Base-by-base conservation (phyloP, 1,139 yeast species). In the Sporopachydermia cereana region DNA sequence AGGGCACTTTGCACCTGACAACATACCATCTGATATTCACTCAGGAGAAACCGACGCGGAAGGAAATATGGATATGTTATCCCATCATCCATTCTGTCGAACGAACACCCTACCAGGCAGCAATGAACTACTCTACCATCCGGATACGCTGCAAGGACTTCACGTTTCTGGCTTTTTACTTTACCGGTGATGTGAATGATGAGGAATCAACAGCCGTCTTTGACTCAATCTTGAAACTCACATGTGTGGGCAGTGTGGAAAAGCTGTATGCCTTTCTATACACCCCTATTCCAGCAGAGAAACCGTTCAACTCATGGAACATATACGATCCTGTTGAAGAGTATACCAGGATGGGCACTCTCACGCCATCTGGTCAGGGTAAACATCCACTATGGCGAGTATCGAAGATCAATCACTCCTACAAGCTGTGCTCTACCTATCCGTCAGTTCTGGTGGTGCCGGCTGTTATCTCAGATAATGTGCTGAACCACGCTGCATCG, bases 31-130 rank as follows among this genome's bases (percentile, higher is more conserved):
- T 91, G 57, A 91, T 91, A 22, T 89, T 89, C 61, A 75, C 74
- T 47, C 69, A 60, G 63, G 48, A 44, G 24, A 36, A 47, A 14
- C 44, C 45, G 12, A 22, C 48, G 44, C 23, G 50, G 48, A 42
- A 49, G 49, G 97, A 91, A 58, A 74, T 86, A 21, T 91, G 98
- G 98, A 74, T 88, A 30, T 84, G 95, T 49, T 91, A 89, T 61
- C 97, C 97, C 0, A 77, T 89, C 53, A 80, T 89, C 42, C 83
- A 79, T 43, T 67, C 72, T 47, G 78, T 84, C 2, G 74, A 75
- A 51, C 77, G 82, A 51, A 71, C 79, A 25, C 55, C 55, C 42
- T 51, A 45, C 39, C 50, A 46, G 25, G 36, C 48, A 2, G 42
- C 50, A 56, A 75, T 50, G 78, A 75, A 45, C 34, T 52, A 54